Percentiles rank a stretch among this genome's conserved stretches.
These are phyloP conservation scores for Parmales sp. DNA, from an alignment of 108 stramenopile species.

Conservation along the genomic window DNA sequence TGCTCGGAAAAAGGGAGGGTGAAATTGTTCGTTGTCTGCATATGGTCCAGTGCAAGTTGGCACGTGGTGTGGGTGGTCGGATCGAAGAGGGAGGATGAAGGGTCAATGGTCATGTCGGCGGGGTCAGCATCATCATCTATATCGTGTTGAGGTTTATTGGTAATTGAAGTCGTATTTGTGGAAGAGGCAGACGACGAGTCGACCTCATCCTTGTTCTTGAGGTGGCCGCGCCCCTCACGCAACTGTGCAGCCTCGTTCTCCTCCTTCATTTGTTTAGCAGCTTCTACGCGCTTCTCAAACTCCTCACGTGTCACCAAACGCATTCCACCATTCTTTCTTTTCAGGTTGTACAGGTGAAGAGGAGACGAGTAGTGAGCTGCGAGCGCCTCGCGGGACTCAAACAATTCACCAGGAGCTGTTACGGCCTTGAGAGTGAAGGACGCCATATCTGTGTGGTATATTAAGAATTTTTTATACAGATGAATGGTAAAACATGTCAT, in stretches of 20 bases:
- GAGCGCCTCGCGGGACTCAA: conserved; percentile 54
- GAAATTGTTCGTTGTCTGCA: conserved; percentile 67
- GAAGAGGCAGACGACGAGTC: conserved; percentile 27
- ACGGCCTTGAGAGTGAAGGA: conserved; percentile 55
- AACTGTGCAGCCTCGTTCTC: conserved; percentile 45
- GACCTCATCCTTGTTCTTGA: conserved; percentile 29
- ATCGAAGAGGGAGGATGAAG: not conserved
- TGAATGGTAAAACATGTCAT: too few relatives aligned
- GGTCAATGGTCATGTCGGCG: not conserved
- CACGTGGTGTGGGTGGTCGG: not conserved
- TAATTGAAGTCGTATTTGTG: conserved; percentile 13
- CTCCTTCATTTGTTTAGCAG: conserved; percentile 57
- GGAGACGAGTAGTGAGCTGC: conserved; percentile 48
- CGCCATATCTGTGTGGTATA: too few relatives aligned
- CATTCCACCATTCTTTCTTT: conserved; percentile 75
- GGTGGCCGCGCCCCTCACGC: conserved; percentile 48
- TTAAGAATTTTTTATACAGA: too few relatives aligned
- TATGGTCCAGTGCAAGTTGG: conserved; percentile 22
- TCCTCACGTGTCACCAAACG: conserved; percentile 53
- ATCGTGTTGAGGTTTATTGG: conserved; percentile 14
- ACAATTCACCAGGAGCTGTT: conserved; percentile 70
- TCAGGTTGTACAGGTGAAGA: conserved; percentile 84
- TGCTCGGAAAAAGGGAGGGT: conserved; percentile 86
- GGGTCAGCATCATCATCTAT: conserved; percentile 2
- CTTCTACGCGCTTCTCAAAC: conserved; percentile 62